Evolutionary conservation across 805 yeast species (phyloP).

Genomic region (Kazachstania martiniae): DNA sequence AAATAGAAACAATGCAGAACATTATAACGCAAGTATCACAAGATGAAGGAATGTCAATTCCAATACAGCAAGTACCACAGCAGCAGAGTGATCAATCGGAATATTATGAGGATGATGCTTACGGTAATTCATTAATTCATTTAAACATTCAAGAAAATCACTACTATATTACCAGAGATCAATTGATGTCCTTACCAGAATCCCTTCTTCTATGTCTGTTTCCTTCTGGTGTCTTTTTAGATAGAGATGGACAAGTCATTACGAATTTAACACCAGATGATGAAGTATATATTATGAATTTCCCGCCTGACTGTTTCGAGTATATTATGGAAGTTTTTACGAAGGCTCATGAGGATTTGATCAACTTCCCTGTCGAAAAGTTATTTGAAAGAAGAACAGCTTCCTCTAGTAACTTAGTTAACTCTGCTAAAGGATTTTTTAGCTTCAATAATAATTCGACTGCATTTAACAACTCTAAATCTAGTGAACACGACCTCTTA

Average conservation of each 20-base stretch:
- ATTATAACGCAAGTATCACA: constrained; percentile 67
- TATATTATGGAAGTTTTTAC: constrained; percentile 69
- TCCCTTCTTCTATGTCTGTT: constrained; percentile 74
- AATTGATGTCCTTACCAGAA: constrained; percentile 86
- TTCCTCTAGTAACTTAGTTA: constrained; percentile 7
- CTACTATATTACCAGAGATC: constrained; percentile 77
- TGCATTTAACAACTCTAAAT: constrained; percentile 8
- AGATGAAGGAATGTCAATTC: constrained; percentile 17
- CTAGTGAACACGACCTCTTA: constrained; percentile 54
- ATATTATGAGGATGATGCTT: constrained; percentile 18
- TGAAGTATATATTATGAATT: constrained; percentile 63
- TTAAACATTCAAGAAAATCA: constrained; percentile 65
- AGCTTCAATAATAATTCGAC: constrained; percentile 8
- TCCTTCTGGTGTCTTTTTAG: constrained; percentile 84
- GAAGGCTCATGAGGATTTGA: constrained; percentile 53
- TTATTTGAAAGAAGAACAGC: constrained; percentile 23
- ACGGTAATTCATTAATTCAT: constrained; percentile 51
- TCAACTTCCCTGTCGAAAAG: constrained; percentile 31
- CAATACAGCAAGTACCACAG: constrained; percentile 2
- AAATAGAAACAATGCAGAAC: constrained; percentile 16
- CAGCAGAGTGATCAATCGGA: constrained; percentile 2
- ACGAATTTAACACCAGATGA: constrained; percentile 72
- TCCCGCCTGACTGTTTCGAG: constrained; percentile 76
- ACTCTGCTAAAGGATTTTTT: constrained; percentile 23
- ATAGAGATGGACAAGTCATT: constrained; percentile 64